Percentiles rank a stretch among this genome's conserved stretches.
Conservation (phyloP, 495 filamentous ascomycete genomes). For the Tuber aestivum region DNA sequence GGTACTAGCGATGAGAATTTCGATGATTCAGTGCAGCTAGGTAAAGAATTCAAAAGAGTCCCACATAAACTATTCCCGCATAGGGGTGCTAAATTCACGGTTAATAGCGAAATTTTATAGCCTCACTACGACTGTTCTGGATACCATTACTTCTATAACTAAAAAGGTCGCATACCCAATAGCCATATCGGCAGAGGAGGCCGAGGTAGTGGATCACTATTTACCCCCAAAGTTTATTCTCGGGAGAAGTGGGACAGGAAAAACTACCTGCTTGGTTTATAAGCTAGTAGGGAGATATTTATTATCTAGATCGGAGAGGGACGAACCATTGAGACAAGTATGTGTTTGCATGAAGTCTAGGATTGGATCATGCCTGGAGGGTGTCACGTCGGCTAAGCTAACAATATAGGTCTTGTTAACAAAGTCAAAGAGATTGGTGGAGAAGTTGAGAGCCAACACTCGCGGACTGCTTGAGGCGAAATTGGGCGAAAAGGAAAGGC, state of each 20-base stretch:
- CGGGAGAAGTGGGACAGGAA: slow-evolving; percentile 49
- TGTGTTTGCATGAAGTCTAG: background rate
- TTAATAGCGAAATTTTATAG: slow-evolving; percentile 22
- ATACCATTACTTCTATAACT: slow-evolving; percentile 8
- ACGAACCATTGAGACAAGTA: slow-evolving; percentile 43
- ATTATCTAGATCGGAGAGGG: background rate
- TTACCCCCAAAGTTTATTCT: slow-evolving; percentile 44
- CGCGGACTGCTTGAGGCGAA: no score
- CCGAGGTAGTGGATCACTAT: slow-evolving; percentile 44
- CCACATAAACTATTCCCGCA: slow-evolving; percentile 39
- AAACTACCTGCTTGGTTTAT: slow-evolving; percentile 48
- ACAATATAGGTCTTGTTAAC: slow-evolving; percentile 45
- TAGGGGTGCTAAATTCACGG: background rate
- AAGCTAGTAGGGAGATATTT: slow-evolving; percentile 41
- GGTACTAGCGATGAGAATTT: background rate
- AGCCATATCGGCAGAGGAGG: slow-evolving; percentile 45
- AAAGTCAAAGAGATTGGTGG: slow-evolving; percentile 37
- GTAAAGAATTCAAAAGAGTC: slow-evolving; percentile 10
- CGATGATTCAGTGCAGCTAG: slow-evolving; percentile 14
- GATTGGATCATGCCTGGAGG: background rate
- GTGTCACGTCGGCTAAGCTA: background rate
- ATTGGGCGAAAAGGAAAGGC: no score
- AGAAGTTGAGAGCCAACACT: no score
- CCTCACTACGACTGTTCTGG: slow-evolving; percentile 17
- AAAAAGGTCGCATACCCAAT: slow-evolving; percentile 44